A percentile compares a stretch with the other conserved stretches of the same genome.
Conservation (phyloP, 139 green algal genomes). For the Tetraselmis striata region DNA sequence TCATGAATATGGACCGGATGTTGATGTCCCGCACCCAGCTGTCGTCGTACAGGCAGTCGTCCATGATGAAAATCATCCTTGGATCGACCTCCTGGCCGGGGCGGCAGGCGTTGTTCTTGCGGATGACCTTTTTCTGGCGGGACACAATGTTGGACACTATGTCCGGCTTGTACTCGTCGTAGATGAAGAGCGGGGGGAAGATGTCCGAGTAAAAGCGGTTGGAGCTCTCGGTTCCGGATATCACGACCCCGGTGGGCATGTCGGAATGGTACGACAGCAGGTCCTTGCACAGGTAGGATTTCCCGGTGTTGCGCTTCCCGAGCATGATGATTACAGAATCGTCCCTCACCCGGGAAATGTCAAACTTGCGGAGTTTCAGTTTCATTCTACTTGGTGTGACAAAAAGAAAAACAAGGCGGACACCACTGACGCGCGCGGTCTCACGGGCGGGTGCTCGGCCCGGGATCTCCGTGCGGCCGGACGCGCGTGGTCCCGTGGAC, state of each 20-base stretch:
- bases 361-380: background rate
- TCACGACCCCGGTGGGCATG: slow-evolving; percentile 12
- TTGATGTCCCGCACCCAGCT: slow-evolving; percentile 8
- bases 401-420: no score
- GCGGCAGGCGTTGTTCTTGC: background rate
- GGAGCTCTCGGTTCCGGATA: slow-evolving; percentile 8
- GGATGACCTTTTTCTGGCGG: slow-evolving; percentile 4
- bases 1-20: slow-evolving; percentile 12
- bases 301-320: slow-evolving; percentile 24
- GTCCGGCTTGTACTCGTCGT: slow-evolving; percentile 10
- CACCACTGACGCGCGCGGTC: no score
- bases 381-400: no score
- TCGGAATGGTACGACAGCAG: slow-evolving; percentile 17
- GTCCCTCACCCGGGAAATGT: background rate
- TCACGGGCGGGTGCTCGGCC: no score
- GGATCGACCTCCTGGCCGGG: background rate
- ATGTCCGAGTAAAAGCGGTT: slow-evolving; percentile 18
- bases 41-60: slow-evolving; percentile 22
- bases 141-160: slow-evolving; percentile 12
- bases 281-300: slow-evolving; percentile 13
- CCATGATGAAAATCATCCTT: slow-evolving; percentile 18
- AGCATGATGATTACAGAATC: slow-evolving; percentile 16
- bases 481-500: no score
- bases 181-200: slow-evolving; percentile 18
- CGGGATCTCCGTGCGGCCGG: no score